Conservation (phyloP, 140 eudicot species). For the Ambrosia hybrid region DNA sequence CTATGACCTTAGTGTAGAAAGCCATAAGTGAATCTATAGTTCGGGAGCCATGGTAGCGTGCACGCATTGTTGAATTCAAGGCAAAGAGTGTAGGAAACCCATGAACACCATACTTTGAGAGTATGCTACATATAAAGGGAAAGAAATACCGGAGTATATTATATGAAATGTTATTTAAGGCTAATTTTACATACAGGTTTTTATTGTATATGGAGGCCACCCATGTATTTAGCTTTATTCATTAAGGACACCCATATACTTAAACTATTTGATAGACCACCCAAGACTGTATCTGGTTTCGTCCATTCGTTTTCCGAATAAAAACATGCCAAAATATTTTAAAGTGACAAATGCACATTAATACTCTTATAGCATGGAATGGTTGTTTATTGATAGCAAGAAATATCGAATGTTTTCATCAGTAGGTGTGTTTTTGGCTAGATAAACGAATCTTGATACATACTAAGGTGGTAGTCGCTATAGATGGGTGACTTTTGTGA, state of each 20-base stretch:
- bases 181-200: background rate
- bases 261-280: background rate
- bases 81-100: constrained; percentile 88
- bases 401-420: too few relatives aligned
- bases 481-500: too few relatives aligned
- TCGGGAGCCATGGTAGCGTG: constrained; percentile 81
- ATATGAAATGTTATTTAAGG: background rate
- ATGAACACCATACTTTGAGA: constrained; percentile 86
- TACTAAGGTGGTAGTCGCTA: too few relatives aligned
- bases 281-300: background rate
- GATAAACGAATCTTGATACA: too few relatives aligned
- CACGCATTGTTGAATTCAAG: constrained; percentile 83
- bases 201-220: background rate
- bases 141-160: background rate
- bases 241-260: background rate
- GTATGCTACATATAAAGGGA: constrained; percentile 51
- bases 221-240: background rate
- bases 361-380: too few relatives aligned
- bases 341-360: background rate
- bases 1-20: constrained; percentile 71
- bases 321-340: background rate
- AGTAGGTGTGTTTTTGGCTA: too few relatives aligned
- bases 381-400: too few relatives aligned
- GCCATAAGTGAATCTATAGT: constrained; percentile 57
- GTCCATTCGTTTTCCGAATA: background rate